Conservation (phyloP, 2,329 filamentous ascomycete genomes). For the Aspergillus costaricaensis region DNA sequence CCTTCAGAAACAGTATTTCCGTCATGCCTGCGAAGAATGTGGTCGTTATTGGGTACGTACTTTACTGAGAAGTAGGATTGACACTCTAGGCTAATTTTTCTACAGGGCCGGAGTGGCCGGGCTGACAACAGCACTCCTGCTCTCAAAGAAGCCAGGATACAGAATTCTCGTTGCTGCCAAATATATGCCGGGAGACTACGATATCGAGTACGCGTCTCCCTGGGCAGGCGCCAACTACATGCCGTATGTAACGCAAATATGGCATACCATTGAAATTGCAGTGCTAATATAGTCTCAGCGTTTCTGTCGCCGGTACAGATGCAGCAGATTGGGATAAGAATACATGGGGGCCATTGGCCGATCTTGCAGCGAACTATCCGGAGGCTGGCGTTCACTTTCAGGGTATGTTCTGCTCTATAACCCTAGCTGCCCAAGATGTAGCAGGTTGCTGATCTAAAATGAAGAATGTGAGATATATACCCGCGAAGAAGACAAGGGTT, state of each 20-base stretch:
- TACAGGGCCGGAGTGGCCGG: not conserved
- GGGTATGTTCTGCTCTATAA: slow-evolving; percentile 40
- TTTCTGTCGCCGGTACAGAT: not conserved
- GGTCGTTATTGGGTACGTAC: too few relatives aligned
- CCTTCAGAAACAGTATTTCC: too few relatives aligned
- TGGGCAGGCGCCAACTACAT: slow-evolving; percentile 81
- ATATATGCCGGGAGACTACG: slow-evolving; percentile 89
- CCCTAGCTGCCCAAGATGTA: too few relatives aligned
- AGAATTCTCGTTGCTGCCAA: slow-evolving; percentile 71
- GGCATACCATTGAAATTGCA: not conserved
- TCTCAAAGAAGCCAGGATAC: not conserved
- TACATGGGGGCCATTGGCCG: slow-evolving; percentile 63
- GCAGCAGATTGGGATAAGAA: slow-evolving; percentile 38
- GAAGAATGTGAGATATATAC: slow-evolving; percentile 52
- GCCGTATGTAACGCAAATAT: slow-evolving; percentile 55
- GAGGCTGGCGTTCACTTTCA: slow-evolving; percentile 79
- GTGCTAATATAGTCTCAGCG: not conserved
- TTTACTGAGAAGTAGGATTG: too few relatives aligned
- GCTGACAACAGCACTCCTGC: not conserved
- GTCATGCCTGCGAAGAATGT: too few relatives aligned
- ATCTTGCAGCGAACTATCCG: slow-evolving; percentile 62
- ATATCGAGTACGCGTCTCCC: slow-evolving; percentile 82
- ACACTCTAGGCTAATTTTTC: too few relatives aligned
- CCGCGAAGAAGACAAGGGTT: slow-evolving; percentile 63
- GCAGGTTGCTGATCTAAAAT: not conserved